phyloP scores from a whole-genome alignment of 2,329 filamentous ascomycete genomes.

The Trichothecium sympodiale region DNA sequence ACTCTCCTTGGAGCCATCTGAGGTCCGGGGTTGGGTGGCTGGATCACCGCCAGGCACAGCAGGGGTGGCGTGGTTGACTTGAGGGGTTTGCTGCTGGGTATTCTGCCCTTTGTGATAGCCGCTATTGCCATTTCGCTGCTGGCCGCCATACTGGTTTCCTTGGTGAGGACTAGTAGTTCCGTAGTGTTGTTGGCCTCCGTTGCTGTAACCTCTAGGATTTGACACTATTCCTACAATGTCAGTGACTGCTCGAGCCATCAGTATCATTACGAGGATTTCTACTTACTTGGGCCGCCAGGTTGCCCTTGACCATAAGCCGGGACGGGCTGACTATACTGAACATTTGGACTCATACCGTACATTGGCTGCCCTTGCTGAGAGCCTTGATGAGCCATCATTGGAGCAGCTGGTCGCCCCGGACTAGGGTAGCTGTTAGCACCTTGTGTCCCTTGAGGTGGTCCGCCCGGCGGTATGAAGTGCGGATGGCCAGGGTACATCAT shows the following conservation, averaged over 20 bases:
- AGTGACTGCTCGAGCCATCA: conserved; percentile 18
- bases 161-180: conserved; percentile 52
- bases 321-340: conserved; percentile 57
- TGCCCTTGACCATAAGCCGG: conserved; percentile 59
- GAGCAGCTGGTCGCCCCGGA: conserved; percentile 64
- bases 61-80: conserved; percentile 21
- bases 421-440: conserved; percentile 77
- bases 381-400: conserved; percentile 90
- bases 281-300: conserved; percentile 58
- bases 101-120: conserved; percentile 42
- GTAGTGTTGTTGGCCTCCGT: conserved; percentile 49
- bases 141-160: conserved; percentile 49
- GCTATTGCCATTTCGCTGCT: conserved; percentile 44
- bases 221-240: conserved; percentile 38
- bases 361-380: conserved; percentile 80
- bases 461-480: conserved; percentile 53
- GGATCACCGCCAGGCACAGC: conserved; percentile 10
- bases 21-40: conserved; percentile 14
- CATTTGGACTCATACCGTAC: conserved; percentile 66
- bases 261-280: conserved; percentile 4
- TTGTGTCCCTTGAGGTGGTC: conserved; percentile 46
- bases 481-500: conserved; percentile 68
- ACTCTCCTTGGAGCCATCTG: no score
- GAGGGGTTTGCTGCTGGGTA: conserved; percentile 29
- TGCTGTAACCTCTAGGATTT: conserved; percentile 49